Conservation (phyloP, 768 basidiomycete species). For the Russula griseocarnosa region DNA sequence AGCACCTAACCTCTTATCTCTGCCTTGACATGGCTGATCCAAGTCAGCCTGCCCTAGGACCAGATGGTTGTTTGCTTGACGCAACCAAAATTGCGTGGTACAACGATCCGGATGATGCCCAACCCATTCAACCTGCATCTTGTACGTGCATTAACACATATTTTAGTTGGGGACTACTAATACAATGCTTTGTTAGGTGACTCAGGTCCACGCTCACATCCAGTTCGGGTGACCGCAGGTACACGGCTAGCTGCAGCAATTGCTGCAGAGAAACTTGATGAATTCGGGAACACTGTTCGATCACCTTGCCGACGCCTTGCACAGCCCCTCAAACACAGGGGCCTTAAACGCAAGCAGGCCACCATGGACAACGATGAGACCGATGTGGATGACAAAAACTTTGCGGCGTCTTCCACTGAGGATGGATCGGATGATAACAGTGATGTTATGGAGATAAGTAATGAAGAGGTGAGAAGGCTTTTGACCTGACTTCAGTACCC, state of each 20-base stretch:
- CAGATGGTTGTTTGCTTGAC: background rate
- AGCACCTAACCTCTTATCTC: no score
- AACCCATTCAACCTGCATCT: background rate
- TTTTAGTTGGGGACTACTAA: background rate
- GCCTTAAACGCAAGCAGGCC: background rate
- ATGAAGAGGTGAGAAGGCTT: background rate
- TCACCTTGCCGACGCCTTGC: background rate
- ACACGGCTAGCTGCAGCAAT: background rate
- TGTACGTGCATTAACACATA: no score
- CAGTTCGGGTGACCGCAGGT: background rate
- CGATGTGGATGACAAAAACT: background rate
- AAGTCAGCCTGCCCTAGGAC: background rate
- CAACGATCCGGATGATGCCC: background rate
- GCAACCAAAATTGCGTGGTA: background rate
- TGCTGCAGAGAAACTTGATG: background rate
- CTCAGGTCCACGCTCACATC: background rate
- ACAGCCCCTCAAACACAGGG: background rate
- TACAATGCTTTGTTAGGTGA: background rate
- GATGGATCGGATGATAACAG: background rate
- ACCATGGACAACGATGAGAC: background rate
- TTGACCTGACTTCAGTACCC: no score
- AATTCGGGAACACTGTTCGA: background rate
- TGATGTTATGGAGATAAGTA: background rate
- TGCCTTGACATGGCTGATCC: background rate
- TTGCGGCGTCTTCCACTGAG: background rate